Percentiles rank a stretch among this genome's conserved stretches.
phyloP scores from a whole-genome alignment of 73 alveolate genomes.

The Effrenium voratum region DNA sequence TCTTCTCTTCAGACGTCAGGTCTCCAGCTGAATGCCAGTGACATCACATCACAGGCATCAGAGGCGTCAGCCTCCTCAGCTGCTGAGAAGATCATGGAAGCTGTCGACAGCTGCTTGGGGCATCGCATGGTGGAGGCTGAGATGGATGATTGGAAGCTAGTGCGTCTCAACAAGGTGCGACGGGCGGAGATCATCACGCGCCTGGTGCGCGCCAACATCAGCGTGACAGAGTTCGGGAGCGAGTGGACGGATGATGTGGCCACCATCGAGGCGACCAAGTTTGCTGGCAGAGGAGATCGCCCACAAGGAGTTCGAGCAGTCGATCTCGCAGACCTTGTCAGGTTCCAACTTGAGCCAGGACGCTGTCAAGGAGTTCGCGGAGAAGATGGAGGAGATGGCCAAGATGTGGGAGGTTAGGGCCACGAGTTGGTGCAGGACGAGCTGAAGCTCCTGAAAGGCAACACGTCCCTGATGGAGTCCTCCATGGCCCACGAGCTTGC shows the following conservation, averaged over 20 bases:
- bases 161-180: conserved; percentile 22
- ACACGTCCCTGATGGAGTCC: conserved; percentile 24
- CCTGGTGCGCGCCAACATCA: conserved; percentile 20
- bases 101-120: not conserved
- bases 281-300: conserved; percentile 28
- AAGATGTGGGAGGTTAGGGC: conserved; percentile 31
- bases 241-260: not conserved
- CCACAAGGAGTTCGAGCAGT: not conserved
- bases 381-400: conserved; percentile 16
- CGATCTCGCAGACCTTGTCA: conserved; percentile 19
- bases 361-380: conserved; percentile 7
- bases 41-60: no score
- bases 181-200: not conserved
- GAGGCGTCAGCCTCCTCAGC: no score
- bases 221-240: conserved; percentile 25
- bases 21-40: no score
- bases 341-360: conserved; percentile 15
- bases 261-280: conserved; percentile 5
- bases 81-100: not conserved
- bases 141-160: conserved; percentile 22
- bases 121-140: conserved; percentile 14
- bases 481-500: conserved; percentile 11
- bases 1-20: no score
- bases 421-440: conserved; percentile 12
- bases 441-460: not conserved